These are phyloP conservation scores for Lunularia cruciata DNA, from an alignment of 225 moss, liverwort and hornwort species.

Conservation along the genomic window DNA sequence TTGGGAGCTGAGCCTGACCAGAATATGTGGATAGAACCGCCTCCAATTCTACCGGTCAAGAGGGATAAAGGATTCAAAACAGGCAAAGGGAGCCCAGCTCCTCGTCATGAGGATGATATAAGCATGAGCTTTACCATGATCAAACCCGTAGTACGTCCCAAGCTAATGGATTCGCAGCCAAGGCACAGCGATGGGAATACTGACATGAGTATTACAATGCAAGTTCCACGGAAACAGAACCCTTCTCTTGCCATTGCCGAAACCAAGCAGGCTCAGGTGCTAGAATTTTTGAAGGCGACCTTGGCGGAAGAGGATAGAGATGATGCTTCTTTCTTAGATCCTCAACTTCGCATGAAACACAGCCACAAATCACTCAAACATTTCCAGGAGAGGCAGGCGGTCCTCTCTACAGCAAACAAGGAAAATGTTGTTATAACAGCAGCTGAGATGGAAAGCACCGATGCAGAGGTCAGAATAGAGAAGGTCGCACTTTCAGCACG, in stretches of 20 bases:
- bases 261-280: background rate
- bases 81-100: background rate
- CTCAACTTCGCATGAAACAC: too few relatives aligned
- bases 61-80: background rate
- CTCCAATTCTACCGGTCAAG: background rate
- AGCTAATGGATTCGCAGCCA: background rate
- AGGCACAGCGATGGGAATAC: background rate
- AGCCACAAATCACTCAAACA: too few relatives aligned
- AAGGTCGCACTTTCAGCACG: background rate
- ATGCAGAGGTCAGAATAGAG: background rate
- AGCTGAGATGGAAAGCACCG: background rate
- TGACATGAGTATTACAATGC: slow-evolving; percentile 43
- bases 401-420: background rate
- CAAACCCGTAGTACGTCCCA: slow-evolving; percentile 3
- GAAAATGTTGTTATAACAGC: background rate
- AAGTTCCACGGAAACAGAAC: slow-evolving; percentile 14
- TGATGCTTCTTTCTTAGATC: background rate
- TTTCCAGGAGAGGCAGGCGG: too few relatives aligned
- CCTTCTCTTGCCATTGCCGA: background rate
- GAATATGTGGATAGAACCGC: background rate
- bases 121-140: slow-evolving; percentile 31
- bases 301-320: background rate
- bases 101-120: slow-evolving; percentile 9
- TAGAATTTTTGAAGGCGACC: slow-evolving; percentile 1
- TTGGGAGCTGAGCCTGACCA: background rate